phyloP scores from a whole-genome alignment of 768 basidiomycete species.

The Clavaria fumosa region DNA sequence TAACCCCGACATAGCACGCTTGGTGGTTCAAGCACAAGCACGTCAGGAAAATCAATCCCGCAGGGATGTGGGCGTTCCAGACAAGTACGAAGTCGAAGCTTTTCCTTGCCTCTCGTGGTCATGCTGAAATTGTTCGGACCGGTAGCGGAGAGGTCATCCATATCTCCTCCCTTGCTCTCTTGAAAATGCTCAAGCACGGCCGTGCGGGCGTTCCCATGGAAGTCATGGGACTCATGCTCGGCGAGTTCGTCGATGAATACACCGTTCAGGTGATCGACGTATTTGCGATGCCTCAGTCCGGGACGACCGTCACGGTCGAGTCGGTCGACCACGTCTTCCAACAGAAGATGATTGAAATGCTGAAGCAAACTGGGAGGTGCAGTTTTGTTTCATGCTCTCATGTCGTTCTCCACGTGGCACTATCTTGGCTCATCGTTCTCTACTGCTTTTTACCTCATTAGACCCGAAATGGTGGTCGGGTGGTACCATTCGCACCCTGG shows the following conservation, averaged over 20 bases:
- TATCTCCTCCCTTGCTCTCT: constrained; percentile 90
- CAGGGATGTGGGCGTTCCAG: constrained; percentile 43
- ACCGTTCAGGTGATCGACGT: constrained; percentile 90
- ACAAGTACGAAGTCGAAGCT: constrained; percentile 39
- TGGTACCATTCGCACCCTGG: constrained; percentile 99
- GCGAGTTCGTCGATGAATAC: constrained; percentile 98
- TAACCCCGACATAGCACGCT: constrained; percentile 34
- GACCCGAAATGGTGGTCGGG: constrained; percentile 96
- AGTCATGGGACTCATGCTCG: constrained; percentile 97
- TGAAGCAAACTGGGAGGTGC: constrained; percentile 96
- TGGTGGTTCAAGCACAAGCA: constrained; percentile 33
- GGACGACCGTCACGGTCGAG: constrained; percentile 94
- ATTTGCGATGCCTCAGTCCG: constrained; percentile 98
- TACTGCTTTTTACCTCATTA: constrained; percentile 13
- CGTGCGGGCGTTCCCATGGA: constrained; percentile 99
- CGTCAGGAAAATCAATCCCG: constrained; percentile 27
- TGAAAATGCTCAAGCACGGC: constrained; percentile 99
- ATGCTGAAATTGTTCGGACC: constrained; percentile 1
- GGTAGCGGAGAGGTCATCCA: constrained; percentile 84
- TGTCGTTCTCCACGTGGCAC: too few species aligned
- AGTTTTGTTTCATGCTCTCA: too few species aligned
- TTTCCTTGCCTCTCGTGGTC: not conserved
- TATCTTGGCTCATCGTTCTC: constrained; percentile 2
- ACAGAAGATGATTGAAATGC: constrained; percentile 95
- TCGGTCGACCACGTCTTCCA: constrained; percentile 99